These are phyloP conservation scores for Amborella trichopoda DNA, from an alignment of 164 flowering plant genomes.

Conservation along the genomic window DNA sequence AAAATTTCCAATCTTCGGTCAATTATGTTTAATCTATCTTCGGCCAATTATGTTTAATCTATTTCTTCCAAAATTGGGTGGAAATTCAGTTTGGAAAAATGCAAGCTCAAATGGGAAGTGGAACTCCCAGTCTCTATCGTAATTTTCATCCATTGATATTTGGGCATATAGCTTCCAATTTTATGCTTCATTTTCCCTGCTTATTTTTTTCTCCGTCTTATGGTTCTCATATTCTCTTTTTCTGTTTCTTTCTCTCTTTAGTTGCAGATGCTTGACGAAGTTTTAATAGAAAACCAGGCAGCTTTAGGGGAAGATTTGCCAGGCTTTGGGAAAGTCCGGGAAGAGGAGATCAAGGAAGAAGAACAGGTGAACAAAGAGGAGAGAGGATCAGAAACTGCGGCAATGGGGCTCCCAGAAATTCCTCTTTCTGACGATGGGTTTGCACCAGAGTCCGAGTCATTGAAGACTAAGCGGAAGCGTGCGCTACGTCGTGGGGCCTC, in stretches of 20 bases:
- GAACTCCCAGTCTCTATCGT: neutral
- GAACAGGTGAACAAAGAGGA: too few species aligned
- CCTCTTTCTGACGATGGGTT: conserved; percentile 17
- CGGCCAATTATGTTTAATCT: too few species aligned
- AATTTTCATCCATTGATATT: neutral
- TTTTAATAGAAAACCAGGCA: conserved; percentile 28
- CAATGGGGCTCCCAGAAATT: too few species aligned
- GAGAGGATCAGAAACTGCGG: too few species aligned
- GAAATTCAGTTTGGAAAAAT: too few species aligned
- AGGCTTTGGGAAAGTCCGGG: too few species aligned
- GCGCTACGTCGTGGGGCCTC: conserved; percentile 64
- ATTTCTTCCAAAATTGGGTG: too few species aligned
- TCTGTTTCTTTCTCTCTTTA: too few species aligned
- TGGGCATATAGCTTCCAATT: neutral
- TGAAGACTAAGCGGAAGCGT: conserved; percentile 56
- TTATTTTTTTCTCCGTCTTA: neutral
- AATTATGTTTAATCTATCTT: too few species aligned
- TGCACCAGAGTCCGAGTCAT: conserved; percentile 10
- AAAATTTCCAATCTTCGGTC: too few species aligned
- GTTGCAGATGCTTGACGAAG: conserved; percentile 43
- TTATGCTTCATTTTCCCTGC: neutral
- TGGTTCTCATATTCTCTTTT: too few species aligned
- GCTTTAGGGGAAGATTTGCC: conserved; percentile 33
- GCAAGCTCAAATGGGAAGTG: neutral
- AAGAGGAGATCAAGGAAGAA: neutral